Evolutionary conservation across 75 land plant genomes (phyloP), one percentile per base, ranked within the genome.

Genomic region (Cupressus sempervirens): DNA sequence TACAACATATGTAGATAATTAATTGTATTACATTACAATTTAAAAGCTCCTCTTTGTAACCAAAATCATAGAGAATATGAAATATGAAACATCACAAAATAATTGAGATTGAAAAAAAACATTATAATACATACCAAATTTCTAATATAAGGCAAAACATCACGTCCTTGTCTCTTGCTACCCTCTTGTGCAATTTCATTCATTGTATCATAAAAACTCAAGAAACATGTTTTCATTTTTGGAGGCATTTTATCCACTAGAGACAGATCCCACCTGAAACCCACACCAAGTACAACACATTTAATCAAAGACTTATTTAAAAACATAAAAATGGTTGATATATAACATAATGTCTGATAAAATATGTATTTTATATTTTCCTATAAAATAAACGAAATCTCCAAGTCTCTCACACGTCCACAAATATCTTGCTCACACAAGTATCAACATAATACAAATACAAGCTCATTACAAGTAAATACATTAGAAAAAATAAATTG

Each of bases 261-360:
- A 0, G 77, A 46, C 16, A 84, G 32, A 67, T 91, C 92, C 92
- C 92, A 91, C 77, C 91, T 91, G 26, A 6, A 83, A 46, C 54
- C 35, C 15, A 65, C 68, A 29, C n/a, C 50, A 3, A 3, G 2
- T 34, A 2, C 29, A 50, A 40, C 2, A 82, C 1, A 18, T 50
- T 50, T 50, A 50, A 2, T 50, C 0, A 50, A 50, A 11, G 13
- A 0, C 0, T 8, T 26, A 20, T 2, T 77, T 77, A 85, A 45
- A 54, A 38, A 0, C 46, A 7, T 4, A 77, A 30, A 20, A 82
- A 79, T 76, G 73, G 62, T 45, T 76, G 30, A 85, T 36, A 85
- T 76, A 34, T 36, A 29, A 46, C 68, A 85, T 1, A 11, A 50
- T 50, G 15, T 2, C 1, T 10, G 2, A 1, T 40, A 50, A 50